These are phyloP conservation scores for Debaryomyces maramus DNA, from an alignment of 805 yeast species.

Conservation along the genomic window DNA sequence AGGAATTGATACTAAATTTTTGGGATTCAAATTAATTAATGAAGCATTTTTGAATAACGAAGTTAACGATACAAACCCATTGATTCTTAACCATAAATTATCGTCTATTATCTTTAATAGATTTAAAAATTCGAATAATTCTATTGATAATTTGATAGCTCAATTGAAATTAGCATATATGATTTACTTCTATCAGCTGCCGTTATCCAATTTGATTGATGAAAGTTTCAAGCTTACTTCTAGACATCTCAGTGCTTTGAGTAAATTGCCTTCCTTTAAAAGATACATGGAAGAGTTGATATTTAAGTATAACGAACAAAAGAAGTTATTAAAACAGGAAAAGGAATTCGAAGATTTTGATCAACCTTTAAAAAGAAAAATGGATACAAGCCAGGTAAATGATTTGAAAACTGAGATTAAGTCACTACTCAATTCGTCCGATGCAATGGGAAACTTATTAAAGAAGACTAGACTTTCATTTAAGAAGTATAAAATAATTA, in stretches of 20 bases:
- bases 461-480: slow-evolving; percentile 19
- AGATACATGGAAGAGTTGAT: slow-evolving; percentile 27
- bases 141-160: slow-evolving; percentile 39
- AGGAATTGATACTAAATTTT: slow-evolving; percentile 30
- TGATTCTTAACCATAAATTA: slow-evolving; percentile 24
- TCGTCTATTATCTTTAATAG: slow-evolving; percentile 31
- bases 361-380: not conserved
- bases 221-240: slow-evolving; percentile 10
- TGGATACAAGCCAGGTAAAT: not conserved
- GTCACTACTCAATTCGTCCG: slow-evolving; percentile 16
- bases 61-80: slow-evolving; percentile 15
- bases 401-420: slow-evolving; percentile 10
- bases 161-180: slow-evolving; percentile 38
- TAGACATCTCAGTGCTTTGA: slow-evolving; percentile 23
- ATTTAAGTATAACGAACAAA: slow-evolving; percentile 9
- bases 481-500: slow-evolving; percentile 22
- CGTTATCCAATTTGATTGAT: slow-evolving; percentile 25
- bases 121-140: slow-evolving; percentile 39
- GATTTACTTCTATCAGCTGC: slow-evolving; percentile 43
- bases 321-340: slow-evolving; percentile 1
- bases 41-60: slow-evolving; percentile 32
- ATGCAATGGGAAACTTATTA: slow-evolving; percentile 13
- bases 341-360: slow-evolving; percentile 1
- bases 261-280: slow-evolving; percentile 39
- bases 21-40: slow-evolving; percentile 34